Evolutionary conservation across 768 basidiomycete genomes (phyloP).

Genomic region (Panaeolus cyanescens): DNA sequence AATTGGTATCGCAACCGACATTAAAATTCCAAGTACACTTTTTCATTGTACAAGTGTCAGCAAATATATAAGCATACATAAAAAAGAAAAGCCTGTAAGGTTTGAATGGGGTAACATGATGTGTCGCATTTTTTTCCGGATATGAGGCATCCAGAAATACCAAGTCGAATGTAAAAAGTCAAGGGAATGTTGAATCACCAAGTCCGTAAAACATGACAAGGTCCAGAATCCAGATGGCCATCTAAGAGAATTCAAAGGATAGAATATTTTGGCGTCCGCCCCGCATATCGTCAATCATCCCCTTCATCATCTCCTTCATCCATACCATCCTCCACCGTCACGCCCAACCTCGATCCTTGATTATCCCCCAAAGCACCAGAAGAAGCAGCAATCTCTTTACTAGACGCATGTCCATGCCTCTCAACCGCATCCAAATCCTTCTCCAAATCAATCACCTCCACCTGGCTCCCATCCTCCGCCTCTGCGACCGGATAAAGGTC

Average conservation of each 20-base stretch:
- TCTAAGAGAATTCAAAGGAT: too few species aligned
- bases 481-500: conserved; percentile 3
- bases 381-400: neutral
- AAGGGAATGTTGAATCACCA: neutral
- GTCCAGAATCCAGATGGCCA: neutral
- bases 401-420: conserved; percentile 16
- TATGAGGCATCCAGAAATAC: neutral
- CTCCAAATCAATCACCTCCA: conserved; percentile 53
- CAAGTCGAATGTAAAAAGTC: too few species aligned
- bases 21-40: neutral
- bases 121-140: neutral
- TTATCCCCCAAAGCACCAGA: neutral
- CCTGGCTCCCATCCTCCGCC: conserved; percentile 38
- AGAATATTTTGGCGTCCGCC: too few species aligned
- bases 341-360: neutral
- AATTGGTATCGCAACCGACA: neutral
- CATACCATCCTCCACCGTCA: conserved; percentile 9
- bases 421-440: conserved; percentile 63
- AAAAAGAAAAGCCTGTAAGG: neutral
- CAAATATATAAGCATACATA: neutral
- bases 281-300: conserved; percentile 20
- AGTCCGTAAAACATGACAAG: neutral
- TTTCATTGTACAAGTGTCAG: neutral
- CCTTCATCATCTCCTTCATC: conserved; percentile 21
- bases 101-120: neutral